phyloP scores from a whole-genome alignment of 495 filamentous ascomycete genomes.

The Jackrogersella minutella region DNA sequence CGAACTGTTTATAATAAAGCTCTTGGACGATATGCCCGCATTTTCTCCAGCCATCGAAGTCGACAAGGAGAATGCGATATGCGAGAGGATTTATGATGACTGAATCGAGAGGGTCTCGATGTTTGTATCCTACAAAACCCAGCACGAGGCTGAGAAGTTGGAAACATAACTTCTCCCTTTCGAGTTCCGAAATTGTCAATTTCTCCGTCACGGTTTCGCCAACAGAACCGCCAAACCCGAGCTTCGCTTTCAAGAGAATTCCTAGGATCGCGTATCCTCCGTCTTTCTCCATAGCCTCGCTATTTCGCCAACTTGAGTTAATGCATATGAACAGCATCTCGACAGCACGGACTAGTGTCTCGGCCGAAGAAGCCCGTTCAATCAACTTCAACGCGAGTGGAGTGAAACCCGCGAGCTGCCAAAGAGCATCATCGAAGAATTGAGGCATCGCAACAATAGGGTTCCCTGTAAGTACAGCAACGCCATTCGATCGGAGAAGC shows the following conservation, averaged over 20 bases:
- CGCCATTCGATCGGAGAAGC: constrained; percentile 75
- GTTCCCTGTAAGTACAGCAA: constrained; percentile 81
- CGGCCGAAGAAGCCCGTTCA: constrained; percentile 72
- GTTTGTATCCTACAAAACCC: constrained; percentile 85
- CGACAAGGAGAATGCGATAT: constrained; percentile 88
- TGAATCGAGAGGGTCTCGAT: constrained; percentile 76
- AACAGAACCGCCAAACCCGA: constrained; percentile 60
- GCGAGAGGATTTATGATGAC: constrained; percentile 96
- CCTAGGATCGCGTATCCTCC: constrained; percentile 93
- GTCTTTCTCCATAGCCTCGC: constrained; percentile 96
- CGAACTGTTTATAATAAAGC: constrained; percentile 91
- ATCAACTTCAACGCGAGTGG: constrained; percentile 84
- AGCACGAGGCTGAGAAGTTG: constrained; percentile 80
- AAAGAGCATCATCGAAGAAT: constrained; percentile 88
- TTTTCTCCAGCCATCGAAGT: constrained; percentile 89
- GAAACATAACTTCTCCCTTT: constrained; percentile 70
- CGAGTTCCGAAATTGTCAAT: constrained; percentile 55
- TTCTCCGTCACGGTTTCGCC: constrained; percentile 52
- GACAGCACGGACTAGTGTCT: constrained; percentile 76
- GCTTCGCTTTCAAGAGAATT: constrained; percentile 76
- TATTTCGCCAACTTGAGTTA: constrained; percentile 92
- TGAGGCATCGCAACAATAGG: constrained; percentile 83
- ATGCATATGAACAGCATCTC: constrained; percentile 85
- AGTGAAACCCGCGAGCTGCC: constrained; percentile 88
- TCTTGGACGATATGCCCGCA: constrained; percentile 76